phyloP scores from a whole-genome alignment of 2,329 filamentous ascomycete species.

The Fusarium albidum region DNA sequence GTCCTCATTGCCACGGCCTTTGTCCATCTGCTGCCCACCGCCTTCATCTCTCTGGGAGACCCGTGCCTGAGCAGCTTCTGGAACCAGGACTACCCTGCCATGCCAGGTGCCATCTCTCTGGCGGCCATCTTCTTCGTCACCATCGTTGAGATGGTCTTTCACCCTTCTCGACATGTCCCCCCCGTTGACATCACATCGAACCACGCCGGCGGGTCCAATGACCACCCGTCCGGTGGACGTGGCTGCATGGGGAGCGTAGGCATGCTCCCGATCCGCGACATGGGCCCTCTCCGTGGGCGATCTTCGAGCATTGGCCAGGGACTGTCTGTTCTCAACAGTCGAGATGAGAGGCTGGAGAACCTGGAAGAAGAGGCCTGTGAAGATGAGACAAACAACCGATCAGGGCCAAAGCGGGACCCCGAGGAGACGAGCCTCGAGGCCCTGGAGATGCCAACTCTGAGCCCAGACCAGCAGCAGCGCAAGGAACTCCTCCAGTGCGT shows the following conservation, averaged over 20 bases:
- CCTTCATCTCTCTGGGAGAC: constrained; percentile 69
- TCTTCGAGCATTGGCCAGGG: constrained; percentile 46
- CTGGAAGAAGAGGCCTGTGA: constrained; percentile 23
- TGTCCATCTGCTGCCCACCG: constrained; percentile 75
- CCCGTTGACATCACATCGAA: constrained; percentile 22
- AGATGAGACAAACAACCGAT: constrained; percentile 21
- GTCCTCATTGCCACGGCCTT: constrained; percentile 81
- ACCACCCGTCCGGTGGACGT: constrained; percentile 15
- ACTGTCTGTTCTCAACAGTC: constrained; percentile 42
- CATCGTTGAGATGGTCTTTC: constrained; percentile 77
- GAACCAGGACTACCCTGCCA: constrained; percentile 77
- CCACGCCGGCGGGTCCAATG: not conserved
- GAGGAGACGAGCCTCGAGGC: constrained; percentile 38
- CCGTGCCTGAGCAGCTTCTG: constrained; percentile 78
- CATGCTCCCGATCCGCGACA: constrained; percentile 44
- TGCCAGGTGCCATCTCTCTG: constrained; percentile 84
- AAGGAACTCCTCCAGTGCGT: constrained; percentile 79
- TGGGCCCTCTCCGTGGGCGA: constrained; percentile 46
- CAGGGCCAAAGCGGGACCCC: constrained; percentile 29
- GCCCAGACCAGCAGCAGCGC: constrained; percentile 64
- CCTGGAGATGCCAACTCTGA: constrained; percentile 39
- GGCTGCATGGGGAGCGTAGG: constrained; percentile 39
- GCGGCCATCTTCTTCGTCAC: constrained; percentile 80
- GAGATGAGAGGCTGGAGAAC: constrained; percentile 23
- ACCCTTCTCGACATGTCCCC: constrained; percentile 48